Conservation (phyloP, 805 yeast species). For the Nakazawaea populi region DNA sequence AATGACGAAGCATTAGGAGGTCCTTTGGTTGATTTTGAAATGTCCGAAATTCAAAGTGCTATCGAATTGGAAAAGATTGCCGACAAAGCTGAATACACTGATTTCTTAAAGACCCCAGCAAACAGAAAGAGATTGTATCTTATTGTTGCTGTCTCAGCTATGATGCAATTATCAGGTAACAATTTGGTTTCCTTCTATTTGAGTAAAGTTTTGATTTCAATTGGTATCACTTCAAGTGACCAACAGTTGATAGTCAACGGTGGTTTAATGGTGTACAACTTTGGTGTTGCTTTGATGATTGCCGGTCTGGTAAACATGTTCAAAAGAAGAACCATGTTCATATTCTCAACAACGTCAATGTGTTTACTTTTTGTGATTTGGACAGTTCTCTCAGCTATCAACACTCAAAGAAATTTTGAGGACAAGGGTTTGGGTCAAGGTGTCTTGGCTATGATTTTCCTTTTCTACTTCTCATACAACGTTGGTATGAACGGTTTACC, state of each 20-base stretch:
- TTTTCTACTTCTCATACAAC: slow-evolving; percentile 35
- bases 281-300: slow-evolving; percentile 24
- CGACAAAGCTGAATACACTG: slow-evolving; percentile 27
- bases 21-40: slow-evolving; percentile 30
- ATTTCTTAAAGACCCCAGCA: slow-evolving; percentile 31
- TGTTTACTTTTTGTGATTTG: slow-evolving; percentile 32
- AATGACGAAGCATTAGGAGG: slow-evolving; percentile 20
- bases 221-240: slow-evolving; percentile 42
- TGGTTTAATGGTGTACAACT: slow-evolving; percentile 40
- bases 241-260: slow-evolving; percentile 46
- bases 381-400: slow-evolving; percentile 41
- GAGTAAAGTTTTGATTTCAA: slow-evolving; percentile 39
- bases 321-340: slow-evolving; percentile 31
- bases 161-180: slow-evolving; percentile 46
- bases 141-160: slow-evolving; percentile 24
- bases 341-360: slow-evolving; percentile 30
- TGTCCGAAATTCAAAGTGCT: slow-evolving; percentile 32
- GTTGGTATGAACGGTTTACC: slow-evolving; percentile 41
- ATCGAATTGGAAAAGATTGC: slow-evolving; percentile 33
- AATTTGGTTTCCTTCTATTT: slow-evolving; percentile 48
- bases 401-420: slow-evolving; percentile 32
- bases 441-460: slow-evolving; percentile 46
- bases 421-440: slow-evolving; percentile 36
- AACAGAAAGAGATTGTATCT: slow-evolving; percentile 37
- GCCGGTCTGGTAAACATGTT: slow-evolving; percentile 23